Conservation (phyloP, 2,329 filamentous ascomycete genomes). For the Arthrobotrys entomopaga region DNA sequence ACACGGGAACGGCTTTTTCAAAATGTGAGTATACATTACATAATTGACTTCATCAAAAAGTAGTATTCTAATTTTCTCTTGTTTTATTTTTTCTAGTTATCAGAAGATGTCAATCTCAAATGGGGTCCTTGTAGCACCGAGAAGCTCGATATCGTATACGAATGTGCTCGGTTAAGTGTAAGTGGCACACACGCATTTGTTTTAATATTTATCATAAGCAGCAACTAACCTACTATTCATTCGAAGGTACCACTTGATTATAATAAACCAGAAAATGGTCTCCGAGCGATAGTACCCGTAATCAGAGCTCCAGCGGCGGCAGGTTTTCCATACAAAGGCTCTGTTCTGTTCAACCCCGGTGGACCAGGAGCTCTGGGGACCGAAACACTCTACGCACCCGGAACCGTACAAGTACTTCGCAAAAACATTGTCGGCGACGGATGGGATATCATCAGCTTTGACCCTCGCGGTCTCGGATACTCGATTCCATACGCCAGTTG, state of each 20-base stretch:
- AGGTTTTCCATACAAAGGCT: slow-evolving; percentile 59
- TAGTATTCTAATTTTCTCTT: background rate
- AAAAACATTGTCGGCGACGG: slow-evolving; percentile 26
- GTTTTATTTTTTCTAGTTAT: slow-evolving; percentile 61
- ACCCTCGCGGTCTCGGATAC: slow-evolving; percentile 45
- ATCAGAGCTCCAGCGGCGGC: slow-evolving; percentile 28
- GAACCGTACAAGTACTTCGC: background rate
- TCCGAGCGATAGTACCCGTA: slow-evolving; percentile 33
- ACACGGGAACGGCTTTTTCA: slow-evolving; percentile 35
- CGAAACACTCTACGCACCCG: slow-evolving; percentile 59
- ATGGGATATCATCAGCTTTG: slow-evolving; percentile 44
- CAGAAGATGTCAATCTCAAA: slow-evolving; percentile 63
- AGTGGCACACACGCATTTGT: background rate
- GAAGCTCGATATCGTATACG: slow-evolving; percentile 43
- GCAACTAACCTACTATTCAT: slow-evolving; percentile 48
- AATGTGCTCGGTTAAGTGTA: slow-evolving; percentile 42
- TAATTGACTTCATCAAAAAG: background rate
- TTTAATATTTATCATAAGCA: background rate
- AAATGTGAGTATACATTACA: slow-evolving; percentile 22
- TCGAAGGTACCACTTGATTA: slow-evolving; percentile 67
- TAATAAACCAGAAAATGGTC: slow-evolving; percentile 62
- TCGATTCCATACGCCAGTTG: slow-evolving; percentile 40
- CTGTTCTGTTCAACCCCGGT: slow-evolving; percentile 65
- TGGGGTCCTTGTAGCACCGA: slow-evolving; percentile 64
- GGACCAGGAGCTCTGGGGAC: slow-evolving; percentile 65